Evolutionary conservation across 2,329 filamentous ascomycete species (phyloP).

Genomic region (Periconia macrospinosa): DNA sequence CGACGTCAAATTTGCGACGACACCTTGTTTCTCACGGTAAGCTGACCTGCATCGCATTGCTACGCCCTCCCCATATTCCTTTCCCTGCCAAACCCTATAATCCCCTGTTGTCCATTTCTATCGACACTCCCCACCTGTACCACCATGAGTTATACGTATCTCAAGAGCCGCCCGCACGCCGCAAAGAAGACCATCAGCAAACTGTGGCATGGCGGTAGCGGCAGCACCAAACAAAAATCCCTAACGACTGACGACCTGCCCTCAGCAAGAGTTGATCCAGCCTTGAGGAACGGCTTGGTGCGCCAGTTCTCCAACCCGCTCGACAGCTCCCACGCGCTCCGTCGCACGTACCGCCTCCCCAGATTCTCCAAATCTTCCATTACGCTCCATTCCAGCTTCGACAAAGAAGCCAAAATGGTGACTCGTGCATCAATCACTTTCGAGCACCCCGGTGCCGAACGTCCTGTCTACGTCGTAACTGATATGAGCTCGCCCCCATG

Average conservation of each 20-base stretch:
- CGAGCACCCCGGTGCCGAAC: conserved; percentile 60
- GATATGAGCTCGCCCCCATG: conserved; percentile 69
- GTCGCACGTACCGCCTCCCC: not conserved
- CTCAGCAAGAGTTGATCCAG: conserved; percentile 11
- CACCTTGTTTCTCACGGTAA: not conserved
- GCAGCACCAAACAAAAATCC: conserved; percentile 14
- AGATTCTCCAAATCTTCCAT: not conserved
- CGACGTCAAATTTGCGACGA: not conserved
- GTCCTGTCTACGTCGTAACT: conserved; percentile 70
- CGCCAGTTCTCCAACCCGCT: conserved; percentile 18
- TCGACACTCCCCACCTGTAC: conserved; percentile 4
- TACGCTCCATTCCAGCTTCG: not conserved
- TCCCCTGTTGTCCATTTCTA: conserved; percentile 18
- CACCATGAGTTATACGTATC: conserved; percentile 20
- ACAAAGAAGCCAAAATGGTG: conserved; percentile 19
- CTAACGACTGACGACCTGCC: conserved; percentile 32
- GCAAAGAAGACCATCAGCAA: conserved; percentile 12
- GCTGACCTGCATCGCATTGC: not conserved
- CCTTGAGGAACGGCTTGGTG: conserved; percentile 7
- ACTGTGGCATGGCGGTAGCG: conserved; percentile 14
- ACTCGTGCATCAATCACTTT: conserved; percentile 61
- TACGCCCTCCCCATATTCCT: not conserved
- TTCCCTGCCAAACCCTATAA: not conserved
- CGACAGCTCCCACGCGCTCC: not conserved
- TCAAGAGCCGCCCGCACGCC: conserved; percentile 12